Evolutionary conservation across 2,329 filamentous ascomycete genomes (phyloP).

Genomic region (Endothia cerciana): DNA sequence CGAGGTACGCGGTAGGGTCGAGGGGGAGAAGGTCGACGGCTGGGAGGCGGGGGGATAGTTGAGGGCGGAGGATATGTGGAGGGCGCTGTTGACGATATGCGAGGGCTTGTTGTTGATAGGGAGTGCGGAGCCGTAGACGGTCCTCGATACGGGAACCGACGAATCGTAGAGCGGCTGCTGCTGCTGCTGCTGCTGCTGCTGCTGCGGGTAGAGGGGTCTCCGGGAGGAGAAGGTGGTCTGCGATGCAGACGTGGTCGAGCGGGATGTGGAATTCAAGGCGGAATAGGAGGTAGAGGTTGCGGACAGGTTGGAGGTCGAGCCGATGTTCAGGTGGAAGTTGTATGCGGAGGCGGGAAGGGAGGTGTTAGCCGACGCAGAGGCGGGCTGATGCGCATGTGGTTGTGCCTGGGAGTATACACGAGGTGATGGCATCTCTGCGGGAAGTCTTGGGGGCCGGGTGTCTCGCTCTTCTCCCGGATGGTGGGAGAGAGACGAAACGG

Average conservation of each 20-base stretch:
- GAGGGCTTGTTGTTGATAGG: constrained; percentile 15
- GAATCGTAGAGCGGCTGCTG: constrained; percentile 12
- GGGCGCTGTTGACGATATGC: constrained; percentile 24
- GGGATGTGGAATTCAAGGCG: constrained; percentile 24
- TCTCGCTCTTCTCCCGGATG: constrained; percentile 26
- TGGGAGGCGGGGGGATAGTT: constrained; percentile 31
- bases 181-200: constrained; percentile 13
- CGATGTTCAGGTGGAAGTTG: constrained; percentile 26
- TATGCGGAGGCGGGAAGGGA: constrained; percentile 27
- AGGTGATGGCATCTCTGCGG: constrained; percentile 28
- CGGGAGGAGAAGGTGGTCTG: constrained; percentile 20
- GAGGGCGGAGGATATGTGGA: constrained; percentile 29
- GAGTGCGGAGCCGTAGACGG: constrained; percentile 23
- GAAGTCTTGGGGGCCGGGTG: constrained; percentile 13
- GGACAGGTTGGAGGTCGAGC: constrained; percentile 17
- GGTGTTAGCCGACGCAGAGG: constrained; percentile 20
- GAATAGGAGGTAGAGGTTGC: constrained; percentile 13
- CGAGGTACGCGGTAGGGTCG: constrained; percentile 46
- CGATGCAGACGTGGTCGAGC: constrained; percentile 25
- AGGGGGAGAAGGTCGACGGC: constrained; percentile 35
- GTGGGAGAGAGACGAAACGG: constrained; percentile 22
- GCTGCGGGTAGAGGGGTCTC: constrained; percentile 18
- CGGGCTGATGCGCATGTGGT: constrained; percentile 20
- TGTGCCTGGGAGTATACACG: constrained; percentile 23
- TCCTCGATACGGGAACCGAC: constrained; percentile 22